A percentile compares a stretch with the other conserved stretches of the same genome.
phyloP scores from a whole-genome alignment of 768 basidiomycete species.

The Hygrophoropsis aurantiaca region DNA sequence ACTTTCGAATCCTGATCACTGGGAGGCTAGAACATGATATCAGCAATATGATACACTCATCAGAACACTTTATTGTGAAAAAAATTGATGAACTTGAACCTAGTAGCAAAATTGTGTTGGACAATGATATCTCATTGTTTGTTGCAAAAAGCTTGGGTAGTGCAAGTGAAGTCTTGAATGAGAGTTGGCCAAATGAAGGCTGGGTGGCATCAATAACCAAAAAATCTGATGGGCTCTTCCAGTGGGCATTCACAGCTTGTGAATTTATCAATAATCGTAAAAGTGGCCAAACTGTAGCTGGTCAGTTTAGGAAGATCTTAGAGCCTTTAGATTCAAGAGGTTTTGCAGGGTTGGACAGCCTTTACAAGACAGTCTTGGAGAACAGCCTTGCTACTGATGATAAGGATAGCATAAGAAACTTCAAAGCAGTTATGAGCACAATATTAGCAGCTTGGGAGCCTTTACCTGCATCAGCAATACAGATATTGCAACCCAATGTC shows the following conservation, averaged over 20 bases:
- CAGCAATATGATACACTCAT: not conserved
- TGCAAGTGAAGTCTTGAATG: conserved; percentile 13
- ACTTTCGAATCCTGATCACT: conserved; percentile 37
- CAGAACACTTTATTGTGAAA: conserved; percentile 1
- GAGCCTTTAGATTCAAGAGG: too few species aligned
- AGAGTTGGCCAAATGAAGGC: conserved; percentile 15
- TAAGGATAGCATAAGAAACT: not conserved
- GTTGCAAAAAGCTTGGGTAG: conserved; percentile 1
- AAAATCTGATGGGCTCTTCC: conserved; percentile 30
- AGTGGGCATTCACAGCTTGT: conserved; percentile 33
- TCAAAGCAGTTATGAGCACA: conserved; percentile 1
- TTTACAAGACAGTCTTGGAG: too few species aligned
- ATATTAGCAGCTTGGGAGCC: conserved; percentile 1
- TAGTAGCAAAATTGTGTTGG: not conserved
- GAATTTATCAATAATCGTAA: conserved; percentile 19
- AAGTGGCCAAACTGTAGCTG: conserved; percentile 8
- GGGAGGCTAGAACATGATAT: conserved; percentile 30
- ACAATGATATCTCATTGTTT: conserved; percentile 6
- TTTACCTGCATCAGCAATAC: not conserved
- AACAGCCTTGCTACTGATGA: too few species aligned
- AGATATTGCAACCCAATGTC: not conserved
- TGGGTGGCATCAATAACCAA: conserved; percentile 20
- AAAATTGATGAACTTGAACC: conserved; percentile 11
- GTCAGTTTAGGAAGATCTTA: conserved; percentile 9
- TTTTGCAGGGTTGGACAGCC: too few species aligned